Conservation (phyloP, 2,329 filamentous ascomycete genomes). For the Alternaria longipes region DNA sequence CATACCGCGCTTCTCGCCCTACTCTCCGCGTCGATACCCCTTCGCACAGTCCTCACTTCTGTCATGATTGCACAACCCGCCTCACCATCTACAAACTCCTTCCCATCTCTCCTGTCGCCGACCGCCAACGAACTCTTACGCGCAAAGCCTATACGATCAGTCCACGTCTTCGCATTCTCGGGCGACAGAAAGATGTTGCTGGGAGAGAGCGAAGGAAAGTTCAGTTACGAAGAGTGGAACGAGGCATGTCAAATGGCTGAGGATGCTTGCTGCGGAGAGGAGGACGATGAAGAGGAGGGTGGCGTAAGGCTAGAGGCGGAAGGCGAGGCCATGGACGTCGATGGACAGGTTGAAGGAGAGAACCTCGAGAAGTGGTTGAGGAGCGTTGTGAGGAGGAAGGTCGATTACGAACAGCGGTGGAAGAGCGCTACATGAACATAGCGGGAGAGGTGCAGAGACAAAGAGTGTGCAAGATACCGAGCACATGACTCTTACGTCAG, state of each 20-base stretch:
- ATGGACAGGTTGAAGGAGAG: slow-evolving; percentile 40
- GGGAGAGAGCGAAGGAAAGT: slow-evolving; percentile 82
- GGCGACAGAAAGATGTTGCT: slow-evolving; percentile 73
- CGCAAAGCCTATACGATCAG: slow-evolving; percentile 78
- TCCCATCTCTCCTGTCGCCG: slow-evolving; percentile 59
- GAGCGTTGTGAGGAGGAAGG: slow-evolving; percentile 52
- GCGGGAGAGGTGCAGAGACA: neutral
- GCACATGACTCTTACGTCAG: neutral
- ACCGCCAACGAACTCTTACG: slow-evolving; percentile 68
- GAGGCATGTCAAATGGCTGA: slow-evolving; percentile 71
- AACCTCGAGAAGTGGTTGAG: slow-evolving; percentile 53
- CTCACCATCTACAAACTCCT: slow-evolving; percentile 69
- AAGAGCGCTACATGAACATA: slow-evolving; percentile 46
- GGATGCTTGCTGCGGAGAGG: slow-evolving; percentile 68
- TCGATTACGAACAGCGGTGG: slow-evolving; percentile 54
- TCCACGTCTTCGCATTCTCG: slow-evolving; percentile 85
- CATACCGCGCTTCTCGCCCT: slow-evolving; percentile 86
- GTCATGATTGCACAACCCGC: slow-evolving; percentile 81
- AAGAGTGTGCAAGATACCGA: neutral
- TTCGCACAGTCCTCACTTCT: slow-evolving; percentile 80
- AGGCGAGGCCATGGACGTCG: slow-evolving; percentile 50
- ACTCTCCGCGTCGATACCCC: slow-evolving; percentile 81
- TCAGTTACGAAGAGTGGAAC: slow-evolving; percentile 80
- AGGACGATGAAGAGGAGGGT: slow-evolving; percentile 51
- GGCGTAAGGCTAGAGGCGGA: slow-evolving; percentile 42